Conservation (phyloP, 768 basidiomycete genomes). For the Amanita molliuscula region DNA sequence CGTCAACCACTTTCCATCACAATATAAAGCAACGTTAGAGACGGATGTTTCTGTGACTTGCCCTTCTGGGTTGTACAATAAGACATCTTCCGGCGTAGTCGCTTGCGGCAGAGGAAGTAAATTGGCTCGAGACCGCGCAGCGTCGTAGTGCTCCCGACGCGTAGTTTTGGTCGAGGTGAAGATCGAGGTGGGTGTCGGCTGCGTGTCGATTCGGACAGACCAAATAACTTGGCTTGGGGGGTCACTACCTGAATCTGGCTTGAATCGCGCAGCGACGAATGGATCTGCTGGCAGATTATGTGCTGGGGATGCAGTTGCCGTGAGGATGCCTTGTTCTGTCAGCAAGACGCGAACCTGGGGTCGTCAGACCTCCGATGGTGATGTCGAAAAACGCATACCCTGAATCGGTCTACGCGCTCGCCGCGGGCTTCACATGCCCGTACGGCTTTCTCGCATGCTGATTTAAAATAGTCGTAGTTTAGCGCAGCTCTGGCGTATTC, state of each 20-base stretch:
- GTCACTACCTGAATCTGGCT: slow-evolving; percentile 4
- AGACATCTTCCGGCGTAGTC: slow-evolving; percentile 38
- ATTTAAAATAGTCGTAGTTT: slow-evolving; percentile 28
- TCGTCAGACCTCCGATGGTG: slow-evolving; percentile 16
- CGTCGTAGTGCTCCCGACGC: slow-evolving; percentile 43
- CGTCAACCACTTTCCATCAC: slow-evolving; percentile 51
- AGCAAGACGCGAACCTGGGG: slow-evolving; percentile 11
- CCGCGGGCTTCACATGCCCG: slow-evolving; percentile 11
- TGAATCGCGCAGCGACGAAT: slow-evolving; percentile 1
- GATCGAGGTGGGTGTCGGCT: slow-evolving; percentile 39
- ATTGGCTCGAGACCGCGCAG: slow-evolving; percentile 48
- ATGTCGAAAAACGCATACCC: not conserved
- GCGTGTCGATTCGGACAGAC: slow-evolving; percentile 43
- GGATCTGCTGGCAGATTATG: slow-evolving; percentile 11
- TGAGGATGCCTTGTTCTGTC: slow-evolving; percentile 10
- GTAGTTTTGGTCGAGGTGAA: slow-evolving; percentile 72
- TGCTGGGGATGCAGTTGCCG: slow-evolving; percentile 9
- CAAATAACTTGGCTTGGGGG: slow-evolving; percentile 24
- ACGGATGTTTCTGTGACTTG: slow-evolving; percentile 58
- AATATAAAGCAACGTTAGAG: slow-evolving; percentile 62
- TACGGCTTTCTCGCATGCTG: slow-evolving; percentile 37
- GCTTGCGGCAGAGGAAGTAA: slow-evolving; percentile 24
- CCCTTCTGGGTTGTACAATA: slow-evolving; percentile 45
- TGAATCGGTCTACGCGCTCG: not conserved
- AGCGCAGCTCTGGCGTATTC: slow-evolving; percentile 20